Evolutionary conservation across 371 early-diverging fungal species (phyloP).

Genomic region (Batkoa obscura): DNA sequence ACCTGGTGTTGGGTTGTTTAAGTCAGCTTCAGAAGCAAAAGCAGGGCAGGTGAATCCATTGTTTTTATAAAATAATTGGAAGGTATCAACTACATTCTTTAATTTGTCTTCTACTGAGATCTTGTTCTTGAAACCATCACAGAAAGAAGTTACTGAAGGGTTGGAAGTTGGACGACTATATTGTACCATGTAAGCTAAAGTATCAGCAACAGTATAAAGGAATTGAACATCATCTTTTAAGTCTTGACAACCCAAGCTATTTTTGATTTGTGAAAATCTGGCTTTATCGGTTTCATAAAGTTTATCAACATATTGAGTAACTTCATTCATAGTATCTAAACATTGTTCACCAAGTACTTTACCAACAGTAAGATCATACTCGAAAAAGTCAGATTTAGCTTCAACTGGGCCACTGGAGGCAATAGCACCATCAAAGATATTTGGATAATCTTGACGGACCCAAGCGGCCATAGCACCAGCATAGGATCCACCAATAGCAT

Average conservation of each 20-base stretch:
- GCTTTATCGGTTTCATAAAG: background rate
- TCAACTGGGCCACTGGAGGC: slow-evolving; percentile 52
- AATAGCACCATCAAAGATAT: slow-evolving; percentile 40
- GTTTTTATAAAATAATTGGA: background rate
- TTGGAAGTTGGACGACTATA: background rate
- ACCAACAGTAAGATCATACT: slow-evolving; percentile 19
- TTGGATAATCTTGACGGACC: slow-evolving; percentile 42
- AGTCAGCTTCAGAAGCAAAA: background rate
- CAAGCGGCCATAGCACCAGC: slow-evolving; percentile 51
- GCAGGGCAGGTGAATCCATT: background rate
- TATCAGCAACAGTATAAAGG: background rate
- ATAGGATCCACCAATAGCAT: slow-evolving; percentile 50
- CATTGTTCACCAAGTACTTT: background rate
- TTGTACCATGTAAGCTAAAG: background rate
- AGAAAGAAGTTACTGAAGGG: background rate
- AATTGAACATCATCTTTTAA: background rate
- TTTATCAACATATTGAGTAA: slow-evolving; percentile 2
- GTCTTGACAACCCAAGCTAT: background rate
- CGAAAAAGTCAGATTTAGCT: slow-evolving; percentile 30
- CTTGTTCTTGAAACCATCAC: background rate
- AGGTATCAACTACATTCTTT: background rate
- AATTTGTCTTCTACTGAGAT: background rate
- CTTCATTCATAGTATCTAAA: background rate
- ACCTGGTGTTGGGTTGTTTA: background rate
- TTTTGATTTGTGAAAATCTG: background rate